phyloP scores from a whole-genome alignment of 2,329 filamentous ascomycete species.

The Paracamarosporium sp. region DNA sequence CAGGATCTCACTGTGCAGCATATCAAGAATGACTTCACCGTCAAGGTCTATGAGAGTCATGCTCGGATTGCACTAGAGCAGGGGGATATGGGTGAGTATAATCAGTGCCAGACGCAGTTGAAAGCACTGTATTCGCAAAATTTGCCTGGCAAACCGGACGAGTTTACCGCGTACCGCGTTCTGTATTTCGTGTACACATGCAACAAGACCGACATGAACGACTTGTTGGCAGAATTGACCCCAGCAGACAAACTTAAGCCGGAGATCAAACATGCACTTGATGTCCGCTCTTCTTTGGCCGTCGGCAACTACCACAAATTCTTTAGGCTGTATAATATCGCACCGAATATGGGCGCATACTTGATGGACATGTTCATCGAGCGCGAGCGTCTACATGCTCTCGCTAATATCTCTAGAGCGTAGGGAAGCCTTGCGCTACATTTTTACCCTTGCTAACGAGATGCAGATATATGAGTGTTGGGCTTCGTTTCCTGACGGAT shows the following conservation, averaged over 20 bases:
- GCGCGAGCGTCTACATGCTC: slow-evolving; percentile 86
- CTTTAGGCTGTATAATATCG: slow-evolving; percentile 93
- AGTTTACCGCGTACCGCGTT: slow-evolving; percentile 99
- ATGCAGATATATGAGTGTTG: slow-evolving; percentile 86
- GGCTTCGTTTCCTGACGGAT: slow-evolving; percentile 89
- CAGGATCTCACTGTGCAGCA: slow-evolving; percentile 98
- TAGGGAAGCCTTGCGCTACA: slow-evolving; percentile 59
- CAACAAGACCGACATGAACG: slow-evolving; percentile 97
- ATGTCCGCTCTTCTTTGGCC: slow-evolving; percentile 88
- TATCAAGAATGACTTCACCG: slow-evolving; percentile 95
- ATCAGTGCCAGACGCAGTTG: slow-evolving; percentile 99
- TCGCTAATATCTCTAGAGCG: slow-evolving; percentile 94
- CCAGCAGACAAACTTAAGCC: slow-evolving; percentile 90
- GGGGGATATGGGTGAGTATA: slow-evolving; percentile 99
- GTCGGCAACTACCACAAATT: slow-evolving; percentile 97
- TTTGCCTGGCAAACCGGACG: slow-evolving; percentile 85
- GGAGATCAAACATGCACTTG: slow-evolving; percentile 84
- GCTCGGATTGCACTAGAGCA: slow-evolving; percentile 97
- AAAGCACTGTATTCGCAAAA: slow-evolving; percentile 88
- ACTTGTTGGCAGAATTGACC: slow-evolving; percentile 98
- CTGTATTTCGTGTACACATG: slow-evolving; percentile 99
- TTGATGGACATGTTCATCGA: slow-evolving; percentile 99
- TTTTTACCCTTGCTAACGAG: slow-evolving; percentile 56
- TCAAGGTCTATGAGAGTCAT: slow-evolving; percentile 96
- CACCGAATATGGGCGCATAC: slow-evolving; percentile 96